Conservation (phyloP, 106 monocot genomes). For the Vanilla planifolia region DNA sequence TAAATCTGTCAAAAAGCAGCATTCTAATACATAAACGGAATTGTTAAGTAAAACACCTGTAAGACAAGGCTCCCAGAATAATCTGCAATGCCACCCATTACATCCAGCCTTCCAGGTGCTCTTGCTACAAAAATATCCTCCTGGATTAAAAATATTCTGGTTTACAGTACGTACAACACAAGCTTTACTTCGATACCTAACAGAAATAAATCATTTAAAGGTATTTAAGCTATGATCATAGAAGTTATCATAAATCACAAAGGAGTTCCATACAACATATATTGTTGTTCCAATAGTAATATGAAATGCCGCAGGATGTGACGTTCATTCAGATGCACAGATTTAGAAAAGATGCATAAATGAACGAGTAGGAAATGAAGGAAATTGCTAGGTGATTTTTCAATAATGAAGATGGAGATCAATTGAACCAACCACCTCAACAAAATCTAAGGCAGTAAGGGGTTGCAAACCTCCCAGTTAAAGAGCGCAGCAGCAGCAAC, state of each 20-base stretch:
- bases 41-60: constrained; percentile 39
- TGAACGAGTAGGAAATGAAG: too few relatives aligned
- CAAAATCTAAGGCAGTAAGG: neutral
- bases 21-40: neutral
- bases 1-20: too few relatives aligned
- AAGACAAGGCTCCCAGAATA: constrained; percentile 93
- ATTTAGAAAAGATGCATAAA: too few relatives aligned
- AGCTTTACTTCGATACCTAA: too few relatives aligned
- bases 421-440: neutral
- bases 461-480: constrained; percentile 74
- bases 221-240: too few relatives aligned
- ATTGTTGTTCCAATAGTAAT: too few relatives aligned
- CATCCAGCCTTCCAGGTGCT: constrained; percentile 90
- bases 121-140: constrained; percentile 82
- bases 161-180: neutral
- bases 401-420: neutral
- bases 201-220: too few relatives aligned
- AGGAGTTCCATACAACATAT: too few relatives aligned
- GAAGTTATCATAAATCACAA: too few relatives aligned
- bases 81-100: constrained; percentile 94
- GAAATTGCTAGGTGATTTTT: neutral
- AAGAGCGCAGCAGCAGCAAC: constrained; percentile 64
- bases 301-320: too few relatives aligned
- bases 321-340: too few relatives aligned
- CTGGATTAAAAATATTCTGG: constrained; percentile 19